Base-by-base conservation (phyloP, 768 basidiomycete species). In the Megacollybia marginata region DNA sequence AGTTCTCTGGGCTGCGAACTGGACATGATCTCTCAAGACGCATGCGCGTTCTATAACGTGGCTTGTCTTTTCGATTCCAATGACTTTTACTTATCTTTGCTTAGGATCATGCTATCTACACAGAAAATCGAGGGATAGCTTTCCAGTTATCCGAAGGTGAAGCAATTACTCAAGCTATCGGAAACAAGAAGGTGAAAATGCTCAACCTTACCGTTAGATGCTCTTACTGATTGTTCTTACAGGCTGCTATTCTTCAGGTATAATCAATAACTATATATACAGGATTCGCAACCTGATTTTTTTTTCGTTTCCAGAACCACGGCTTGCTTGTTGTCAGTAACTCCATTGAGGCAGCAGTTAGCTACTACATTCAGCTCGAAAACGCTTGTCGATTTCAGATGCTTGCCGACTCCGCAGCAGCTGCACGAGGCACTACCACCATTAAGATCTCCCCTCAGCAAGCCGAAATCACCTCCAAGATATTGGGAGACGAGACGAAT, bases 11-110 rank as follows among this genome's bases (percentile, higher is more conserved):
- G 68, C 6, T 54, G 54, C 23, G 55, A 58, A 46, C 56, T 68
- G 31, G 57, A 63, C 34, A 62, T 63, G 49, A 59, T 66, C 36
- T 66, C 66, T 5, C 67, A 68, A 51, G 68, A 69, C 47, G 52
- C 48, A 18, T 67, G 65, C 45, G 60, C 58, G 9, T 69, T 69
- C 57, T n/a, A n/a, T n/a, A n/a, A n/a, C n/a, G n/a, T n/a, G 64
- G 64, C 48, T 36, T 66, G 35, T 46, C 4, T 16, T 33, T 9
- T 3, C 12, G 18, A 18, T 4, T 44, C 4, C 9, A 8, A 36
- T 1, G n/a, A 12, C 16, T 8, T 18, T 10, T 40, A 15, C 34
- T 43, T 3, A 6, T 12, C 23, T 47, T 45, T 13, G 40, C 38
- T 9, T 36, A 65, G 64, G 64, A 65, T 50, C 59, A 61, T 42